Base-by-base conservation (phyloP, 495 filamentous ascomycete genomes). In the Podospora didyma region DNA sequence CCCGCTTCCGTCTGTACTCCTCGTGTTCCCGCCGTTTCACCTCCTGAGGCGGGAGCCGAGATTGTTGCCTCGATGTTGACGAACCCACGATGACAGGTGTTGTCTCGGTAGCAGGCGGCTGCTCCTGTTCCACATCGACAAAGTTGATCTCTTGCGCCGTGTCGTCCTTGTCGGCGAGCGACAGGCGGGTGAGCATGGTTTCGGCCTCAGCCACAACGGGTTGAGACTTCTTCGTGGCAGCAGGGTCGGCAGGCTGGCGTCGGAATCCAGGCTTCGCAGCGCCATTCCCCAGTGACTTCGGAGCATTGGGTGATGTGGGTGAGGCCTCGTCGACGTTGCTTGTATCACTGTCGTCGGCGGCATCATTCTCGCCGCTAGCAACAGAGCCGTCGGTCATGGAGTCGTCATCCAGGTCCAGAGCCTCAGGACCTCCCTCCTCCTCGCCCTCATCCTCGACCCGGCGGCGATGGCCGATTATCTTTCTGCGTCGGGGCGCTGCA, bases 131-230 rank as follows among this genome's bases (percentile, higher is more conserved):
- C 60, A 82, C 65, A 39, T 88, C 79, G 52, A 91, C 86, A 61
- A 90, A 91, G 58, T 88, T 77, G 22, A 91, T 66, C 54, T 79
- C 86, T 23, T 82, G 74, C 20, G 73, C 75, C 16, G 77, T 80
- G 17, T 70, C 73, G 44, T 73, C 71, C 48, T 79, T 76, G 51
- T 85, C 82, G 24, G 82, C 79, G 44, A 94, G 75, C 55, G 81
- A 86, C 52, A 97, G 68, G 26, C 89, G 87, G 60, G 91, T 92
- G 75, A 96, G 75, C 92, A 96, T 96, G 57, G 87, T 82, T 59
- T 92, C 87, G 20, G 91, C 94, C 69, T 96, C 94, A 39, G 82
- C 67, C 34, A 75, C 61, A 19, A 57, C 61, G 35, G 70, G 67
- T 31, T 75, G 69, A 58, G 62, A 62, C 26, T 66, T 54, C 62